These are phyloP conservation scores for Luvunga scandens DNA, from an alignment of 345 rosid species.

Conservation along the genomic window DNA sequence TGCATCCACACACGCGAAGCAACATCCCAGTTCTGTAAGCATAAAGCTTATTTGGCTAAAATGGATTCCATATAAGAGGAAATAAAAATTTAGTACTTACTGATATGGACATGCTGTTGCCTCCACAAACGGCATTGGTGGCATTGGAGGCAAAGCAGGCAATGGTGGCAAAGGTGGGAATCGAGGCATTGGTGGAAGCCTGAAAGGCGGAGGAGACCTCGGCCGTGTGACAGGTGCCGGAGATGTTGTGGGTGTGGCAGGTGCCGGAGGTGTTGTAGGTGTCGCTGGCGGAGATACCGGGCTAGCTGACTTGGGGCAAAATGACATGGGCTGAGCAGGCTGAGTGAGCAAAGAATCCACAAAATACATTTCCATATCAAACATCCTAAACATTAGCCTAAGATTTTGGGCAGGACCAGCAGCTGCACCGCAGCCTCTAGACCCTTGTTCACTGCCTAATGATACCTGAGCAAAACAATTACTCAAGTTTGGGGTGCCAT, in stretches of 20 bases:
- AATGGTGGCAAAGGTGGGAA: constrained; percentile 43
- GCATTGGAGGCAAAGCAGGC: constrained; percentile 38
- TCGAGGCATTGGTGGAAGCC: constrained; percentile 54
- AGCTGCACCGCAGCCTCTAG: constrained; percentile 44
- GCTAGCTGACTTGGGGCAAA: constrained; percentile 41
- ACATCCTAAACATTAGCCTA: constrained; percentile 48
- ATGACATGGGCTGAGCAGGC: constrained; percentile 65
- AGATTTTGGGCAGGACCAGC: constrained; percentile 66
- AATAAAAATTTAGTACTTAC: constrained; percentile 40
- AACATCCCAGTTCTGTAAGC: neutral
- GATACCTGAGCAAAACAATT: constrained; percentile 68
- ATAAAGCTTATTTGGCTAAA: neutral
- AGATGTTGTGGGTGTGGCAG: constrained; percentile 13
- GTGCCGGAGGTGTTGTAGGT: constrained; percentile 29
- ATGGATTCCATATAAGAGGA: neutral
- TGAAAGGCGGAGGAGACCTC: constrained; percentile 41
- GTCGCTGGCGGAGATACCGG: constrained; percentile 35
- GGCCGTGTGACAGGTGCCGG: constrained; percentile 11
- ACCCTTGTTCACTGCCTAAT: constrained; percentile 40
- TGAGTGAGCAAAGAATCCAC: constrained; percentile 67
- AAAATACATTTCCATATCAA: constrained; percentile 48
- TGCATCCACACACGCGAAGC: neutral
- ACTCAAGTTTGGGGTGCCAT: constrained; percentile 75
- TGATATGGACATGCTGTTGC: constrained; percentile 78
- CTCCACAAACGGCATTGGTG: constrained; percentile 54